Evolutionary conservation across 805 yeast species (phyloP), one percentile per base, ranked within the genome.

Genomic region (Candida gorgasii): DNA sequence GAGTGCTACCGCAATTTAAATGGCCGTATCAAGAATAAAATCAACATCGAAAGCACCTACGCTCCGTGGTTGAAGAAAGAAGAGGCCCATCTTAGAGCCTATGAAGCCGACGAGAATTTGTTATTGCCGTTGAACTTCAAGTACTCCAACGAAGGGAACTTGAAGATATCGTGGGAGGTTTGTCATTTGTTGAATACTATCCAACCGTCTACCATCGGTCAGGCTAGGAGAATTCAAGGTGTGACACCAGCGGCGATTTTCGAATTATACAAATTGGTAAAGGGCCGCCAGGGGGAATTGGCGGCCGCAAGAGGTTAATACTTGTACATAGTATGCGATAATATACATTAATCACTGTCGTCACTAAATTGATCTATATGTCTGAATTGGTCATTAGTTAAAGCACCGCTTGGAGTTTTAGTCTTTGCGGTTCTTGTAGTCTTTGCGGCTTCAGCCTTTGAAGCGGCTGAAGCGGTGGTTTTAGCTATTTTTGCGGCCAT

Each of bases 181-280:
- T 78, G 85, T 43, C 71, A 69, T 13, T 64, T 86, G 8, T 68
- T 93, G 42, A 86, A 88, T 53, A 72, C 75, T 8, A 80, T 88
- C 12, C 84, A 86, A 47, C 99, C 99, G 0, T 79, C 79, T 41
- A 93, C 97, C 0, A 79, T 93, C 34, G 98, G 98, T 0, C 98
- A 93, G 59, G 98, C 98, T 0, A 76, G 96, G 58, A 73, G 98
- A 52, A 85, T 92, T 9, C 95, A 93, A 55, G 98, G 99, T 0
- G 82, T 93, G 2, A 92, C 98, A 0, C 96, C 98, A 0, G 92
- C 97, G 0, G 93, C 97, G 0, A 70, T 88, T 13, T 85, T 89
- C 49, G 95, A 87, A 57, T 70, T 90, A 36, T 86, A 82, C 57
- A 72, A 82, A 47, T 59, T 84, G 42, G 73, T 73, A 5, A 67